Percentiles rank a stretch among this genome's conserved stretches.
Conservation (phyloP, 1,139 yeast species). For the Protomyces macrosporus region DNA sequence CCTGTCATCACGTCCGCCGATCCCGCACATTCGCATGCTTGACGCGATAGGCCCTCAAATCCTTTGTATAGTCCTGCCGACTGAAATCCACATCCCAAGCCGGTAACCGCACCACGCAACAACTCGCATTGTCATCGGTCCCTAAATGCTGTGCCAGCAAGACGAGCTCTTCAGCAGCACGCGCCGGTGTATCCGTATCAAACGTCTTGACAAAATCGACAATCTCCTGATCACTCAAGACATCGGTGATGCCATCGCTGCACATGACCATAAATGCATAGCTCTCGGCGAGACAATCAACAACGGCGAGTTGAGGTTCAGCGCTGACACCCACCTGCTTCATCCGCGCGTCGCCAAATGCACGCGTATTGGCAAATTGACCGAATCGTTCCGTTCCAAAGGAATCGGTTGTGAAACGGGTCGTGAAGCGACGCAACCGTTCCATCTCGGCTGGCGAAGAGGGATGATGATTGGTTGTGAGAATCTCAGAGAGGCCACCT, state of each 20-base stretch:
- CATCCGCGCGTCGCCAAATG: conserved; percentile 78
- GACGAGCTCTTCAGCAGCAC: conserved; percentile 77
- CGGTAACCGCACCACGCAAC: conserved; percentile 66
- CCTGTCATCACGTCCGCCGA: conserved; percentile 2
- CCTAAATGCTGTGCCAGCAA: conserved; percentile 81
- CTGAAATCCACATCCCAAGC: conserved; percentile 55
- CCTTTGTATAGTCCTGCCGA: conserved; percentile 16
- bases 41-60: conserved; percentile 11
- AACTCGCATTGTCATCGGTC: conserved; percentile 92
- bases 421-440: conserved; percentile 63
- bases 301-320: conserved; percentile 80
- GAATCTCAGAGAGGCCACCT: conserved; percentile 68
- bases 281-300: conserved; percentile 39
- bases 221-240: conserved; percentile 81
- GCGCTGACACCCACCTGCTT: conserved; percentile 82
- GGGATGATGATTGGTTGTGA: conserved; percentile 83
- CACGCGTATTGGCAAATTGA: conserved; percentile 80
- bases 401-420: conserved; percentile 77
- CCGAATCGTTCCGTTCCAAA: conserved; percentile 89
- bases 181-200: conserved; percentile 61
- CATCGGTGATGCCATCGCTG: conserved; percentile 81
- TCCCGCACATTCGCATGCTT: conserved; percentile 10
- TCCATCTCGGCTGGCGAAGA: conserved; percentile 71
- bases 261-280: conserved; percentile 68
- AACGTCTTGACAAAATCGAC: conserved; percentile 77